These are phyloP conservation scores for Boletus tylopilopsis DNA, from an alignment of 768 basidiomycete genomes.

Conservation along the genomic window DNA sequence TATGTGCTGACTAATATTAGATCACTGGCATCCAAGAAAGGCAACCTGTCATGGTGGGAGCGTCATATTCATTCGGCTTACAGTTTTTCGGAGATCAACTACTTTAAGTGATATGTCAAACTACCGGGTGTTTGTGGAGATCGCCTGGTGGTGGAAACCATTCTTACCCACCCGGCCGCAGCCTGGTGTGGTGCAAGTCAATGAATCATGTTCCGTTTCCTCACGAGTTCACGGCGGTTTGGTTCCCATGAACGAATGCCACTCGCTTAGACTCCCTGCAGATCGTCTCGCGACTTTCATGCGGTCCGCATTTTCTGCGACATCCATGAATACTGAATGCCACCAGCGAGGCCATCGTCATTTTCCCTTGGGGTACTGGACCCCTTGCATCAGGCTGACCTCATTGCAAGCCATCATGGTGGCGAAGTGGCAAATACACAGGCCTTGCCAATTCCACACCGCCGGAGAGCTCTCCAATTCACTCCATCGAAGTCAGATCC, in stretches of 20 bases:
- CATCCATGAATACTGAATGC: constrained; percentile 5
- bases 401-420: constrained; percentile 17
- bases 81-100: not conserved
- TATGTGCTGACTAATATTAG: constrained; percentile 18
- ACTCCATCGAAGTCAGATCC: constrained; percentile 12
- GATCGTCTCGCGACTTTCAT: constrained; percentile 15
- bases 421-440: constrained; percentile 10
- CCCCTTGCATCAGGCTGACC: constrained; percentile 8
- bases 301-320: constrained; percentile 1
- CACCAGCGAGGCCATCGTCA: constrained; percentile 4
- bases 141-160: not conserved
- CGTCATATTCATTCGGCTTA: not conserved
- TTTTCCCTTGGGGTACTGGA: not conserved
- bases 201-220: not conserved
- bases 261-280: not conserved
- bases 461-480: not conserved
- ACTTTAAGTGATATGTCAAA: not conserved
- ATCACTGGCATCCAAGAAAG: constrained; percentile 8
- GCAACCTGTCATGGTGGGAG: not conserved
- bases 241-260: not conserved
- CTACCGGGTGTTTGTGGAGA: not conserved
- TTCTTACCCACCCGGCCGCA: not conserved
- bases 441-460: constrained; percentile 3
- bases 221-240: not conserved
- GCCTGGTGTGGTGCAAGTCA: not conserved